These are phyloP conservation scores for Hortaea werneckii DNA, from an alignment of 2,329 filamentous ascomycete species.

Conservation along the genomic window DNA sequence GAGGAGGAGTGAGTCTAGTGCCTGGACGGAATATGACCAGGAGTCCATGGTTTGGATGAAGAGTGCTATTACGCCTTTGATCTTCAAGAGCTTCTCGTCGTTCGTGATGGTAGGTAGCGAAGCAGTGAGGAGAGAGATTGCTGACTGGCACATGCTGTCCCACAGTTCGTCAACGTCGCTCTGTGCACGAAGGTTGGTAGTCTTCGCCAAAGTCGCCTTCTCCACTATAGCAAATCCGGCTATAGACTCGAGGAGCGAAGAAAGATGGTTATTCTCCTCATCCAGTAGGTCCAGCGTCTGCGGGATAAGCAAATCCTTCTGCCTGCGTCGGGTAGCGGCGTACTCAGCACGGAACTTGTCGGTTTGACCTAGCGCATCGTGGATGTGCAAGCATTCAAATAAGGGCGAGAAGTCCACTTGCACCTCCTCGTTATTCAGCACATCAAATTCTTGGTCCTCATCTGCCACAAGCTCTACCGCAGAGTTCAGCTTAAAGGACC, in stretches of 20 bases:
- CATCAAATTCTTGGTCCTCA: constrained; percentile 89
- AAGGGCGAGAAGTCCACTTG: constrained; percentile 90
- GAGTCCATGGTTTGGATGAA: constrained; percentile 99
- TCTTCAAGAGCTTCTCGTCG: constrained; percentile 82
- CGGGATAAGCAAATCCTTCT: constrained; percentile 84
- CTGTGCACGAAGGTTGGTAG: constrained; percentile 68
- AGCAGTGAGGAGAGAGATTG: constrained; percentile 71
- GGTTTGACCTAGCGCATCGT: constrained; percentile 83
- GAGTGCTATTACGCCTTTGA: constrained; percentile 83
- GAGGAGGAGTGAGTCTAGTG: constrained; percentile 77
- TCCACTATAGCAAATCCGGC: constrained; percentile 95
- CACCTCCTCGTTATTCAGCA: constrained; percentile 88
- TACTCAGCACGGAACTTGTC: constrained; percentile 89
- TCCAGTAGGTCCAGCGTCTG: constrained; percentile 64
- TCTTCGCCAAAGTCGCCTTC: constrained; percentile 80
- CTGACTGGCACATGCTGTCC: constrained; percentile 92
- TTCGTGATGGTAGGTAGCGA: constrained; percentile 72
- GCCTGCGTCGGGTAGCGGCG: constrained; percentile 75
- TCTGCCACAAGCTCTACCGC: constrained; percentile 92
- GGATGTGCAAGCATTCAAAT: constrained; percentile 92
- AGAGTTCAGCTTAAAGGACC: constrained; percentile 85
- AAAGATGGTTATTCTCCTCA: constrained; percentile 77
- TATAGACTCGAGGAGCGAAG: constrained; percentile 83
- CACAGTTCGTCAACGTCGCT: constrained; percentile 96
- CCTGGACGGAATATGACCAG: constrained; percentile 77